Evolutionary conservation across 768 basidiomycete species (phyloP).

Genomic region (Rickenella mellea): DNA sequence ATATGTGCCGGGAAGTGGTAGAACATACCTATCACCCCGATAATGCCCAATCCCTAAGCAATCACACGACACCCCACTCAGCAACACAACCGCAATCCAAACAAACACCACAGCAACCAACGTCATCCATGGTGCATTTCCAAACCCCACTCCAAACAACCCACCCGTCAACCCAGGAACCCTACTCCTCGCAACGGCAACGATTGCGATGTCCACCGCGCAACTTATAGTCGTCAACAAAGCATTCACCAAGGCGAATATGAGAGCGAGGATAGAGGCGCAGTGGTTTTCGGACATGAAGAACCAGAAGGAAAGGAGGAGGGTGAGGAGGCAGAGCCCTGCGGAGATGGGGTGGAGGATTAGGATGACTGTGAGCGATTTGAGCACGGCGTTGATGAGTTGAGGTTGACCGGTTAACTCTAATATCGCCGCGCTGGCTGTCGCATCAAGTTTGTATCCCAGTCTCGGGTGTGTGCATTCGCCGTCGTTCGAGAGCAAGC

Average conservation of each 20-base stretch:
- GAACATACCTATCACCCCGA: neutral
- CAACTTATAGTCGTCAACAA: conserved; percentile 47
- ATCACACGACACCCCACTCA: conserved; percentile 55
- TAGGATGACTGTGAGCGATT: conserved; percentile 38
- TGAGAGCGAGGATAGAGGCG: conserved; percentile 47
- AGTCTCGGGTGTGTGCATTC: conserved; percentile 55
- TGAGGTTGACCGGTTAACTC: conserved; percentile 33
- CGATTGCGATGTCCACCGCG: conserved; percentile 53
- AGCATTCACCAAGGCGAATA: conserved; percentile 47
- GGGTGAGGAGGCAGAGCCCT: conserved; percentile 44
- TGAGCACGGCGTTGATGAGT: conserved; percentile 38
- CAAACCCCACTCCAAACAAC: conserved; percentile 40
- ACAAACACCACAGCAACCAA: conserved; percentile 41
- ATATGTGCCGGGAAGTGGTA: too few relatives aligned
- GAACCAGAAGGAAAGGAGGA: conserved; percentile 48
- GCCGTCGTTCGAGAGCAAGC: conserved; percentile 28
- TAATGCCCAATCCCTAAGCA: conserved; percentile 44
- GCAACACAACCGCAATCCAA: conserved; percentile 52
- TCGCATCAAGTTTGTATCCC: conserved; percentile 52
- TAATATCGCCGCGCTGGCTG: conserved; percentile 27
- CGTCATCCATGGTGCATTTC: conserved; percentile 72
- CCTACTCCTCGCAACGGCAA: conserved; percentile 38
- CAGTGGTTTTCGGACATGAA: conserved; percentile 31
- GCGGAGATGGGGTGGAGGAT: conserved; percentile 62
- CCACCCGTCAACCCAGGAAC: conserved; percentile 29